These are phyloP conservation scores for Solanum paucissectum DNA, from an alignment of 257 asterid species.

Conservation along the genomic window DNA sequence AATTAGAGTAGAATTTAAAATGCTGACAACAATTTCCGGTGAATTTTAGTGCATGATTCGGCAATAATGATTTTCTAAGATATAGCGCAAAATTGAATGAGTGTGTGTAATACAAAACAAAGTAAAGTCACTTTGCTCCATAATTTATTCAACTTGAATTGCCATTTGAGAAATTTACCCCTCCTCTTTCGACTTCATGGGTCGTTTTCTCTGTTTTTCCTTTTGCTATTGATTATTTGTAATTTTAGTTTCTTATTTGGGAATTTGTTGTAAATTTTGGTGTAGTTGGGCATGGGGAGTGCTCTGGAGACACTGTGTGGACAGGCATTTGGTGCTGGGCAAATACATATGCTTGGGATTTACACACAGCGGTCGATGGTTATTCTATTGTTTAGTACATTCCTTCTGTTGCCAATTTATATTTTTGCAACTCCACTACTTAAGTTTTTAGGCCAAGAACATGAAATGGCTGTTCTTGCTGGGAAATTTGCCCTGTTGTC, in stretches of 20 bases:
- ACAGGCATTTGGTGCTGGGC: conserved; percentile 79
- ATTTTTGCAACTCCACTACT: conserved; percentile 68
- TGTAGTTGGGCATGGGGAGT: conserved; percentile 94
- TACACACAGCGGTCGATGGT: conserved; percentile 76
- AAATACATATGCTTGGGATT: conserved; percentile 64
- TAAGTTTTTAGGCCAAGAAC: conserved; percentile 50
- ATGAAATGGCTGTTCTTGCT: conserved; percentile 48
- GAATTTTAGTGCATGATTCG: background rate
- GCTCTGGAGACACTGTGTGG: conserved; percentile 91
- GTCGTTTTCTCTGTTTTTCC: background rate
- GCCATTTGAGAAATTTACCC: background rate
- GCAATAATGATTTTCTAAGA: background rate
- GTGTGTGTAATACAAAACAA: background rate
- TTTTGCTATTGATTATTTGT: background rate
- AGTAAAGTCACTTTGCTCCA: background rate
- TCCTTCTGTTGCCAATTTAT: conserved; percentile 49
- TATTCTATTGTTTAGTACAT: conserved; percentile 36
- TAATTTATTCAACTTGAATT: background rate
- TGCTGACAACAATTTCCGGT: background rate
- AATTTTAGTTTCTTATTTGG: background rate
- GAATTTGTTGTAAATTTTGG: conserved; percentile 22
- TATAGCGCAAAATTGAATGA: background rate
- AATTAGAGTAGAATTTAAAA: background rate
- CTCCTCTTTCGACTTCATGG: conserved; percentile 57
- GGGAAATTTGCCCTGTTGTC: conserved; percentile 41